phyloP scores from a whole-genome alignment of 2,329 filamentous ascomycete genomes.

The Trichoderma breve region DNA sequence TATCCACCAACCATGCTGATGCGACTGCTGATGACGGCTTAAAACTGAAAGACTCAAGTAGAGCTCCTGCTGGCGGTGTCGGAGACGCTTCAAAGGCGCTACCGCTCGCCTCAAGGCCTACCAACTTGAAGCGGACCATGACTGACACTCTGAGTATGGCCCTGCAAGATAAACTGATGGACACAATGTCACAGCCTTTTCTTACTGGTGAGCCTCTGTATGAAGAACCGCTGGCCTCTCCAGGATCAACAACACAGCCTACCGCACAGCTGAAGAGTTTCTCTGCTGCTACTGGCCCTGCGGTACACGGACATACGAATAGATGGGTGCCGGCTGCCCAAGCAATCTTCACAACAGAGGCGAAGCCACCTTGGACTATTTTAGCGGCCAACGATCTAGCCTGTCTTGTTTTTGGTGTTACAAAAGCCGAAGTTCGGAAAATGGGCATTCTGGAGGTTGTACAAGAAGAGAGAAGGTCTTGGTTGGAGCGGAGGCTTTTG shows the following conservation, averaged over 20 bases:
- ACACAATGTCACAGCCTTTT: slow-evolving; percentile 82
- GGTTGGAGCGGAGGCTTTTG: slow-evolving; percentile 82
- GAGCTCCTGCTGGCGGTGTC: slow-evolving; percentile 57
- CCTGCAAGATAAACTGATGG: slow-evolving; percentile 78
- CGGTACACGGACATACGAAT: slow-evolving; percentile 83
- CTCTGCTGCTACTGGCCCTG: slow-evolving; percentile 51
- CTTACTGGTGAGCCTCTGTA: slow-evolving; percentile 43
- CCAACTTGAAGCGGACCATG: slow-evolving; percentile 77
- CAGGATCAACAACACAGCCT: slow-evolving; percentile 40
- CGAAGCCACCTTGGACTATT: slow-evolving; percentile 89
- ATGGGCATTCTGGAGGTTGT: slow-evolving; percentile 95
- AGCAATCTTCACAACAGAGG: slow-evolving; percentile 96
- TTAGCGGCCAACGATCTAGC: slow-evolving; percentile 94
- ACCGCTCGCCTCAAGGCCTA: slow-evolving; percentile 58
- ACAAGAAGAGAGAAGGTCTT: slow-evolving; percentile 80
- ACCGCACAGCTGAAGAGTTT: slow-evolving; percentile 42
- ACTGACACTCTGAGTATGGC: slow-evolving; percentile 76
- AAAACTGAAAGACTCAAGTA: slow-evolving; percentile 51
- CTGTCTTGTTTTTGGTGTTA: slow-evolving; percentile 97
- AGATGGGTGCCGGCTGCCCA: slow-evolving; percentile 89
- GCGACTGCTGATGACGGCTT: slow-evolving; percentile 36
- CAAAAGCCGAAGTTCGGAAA: slow-evolving; percentile 89
- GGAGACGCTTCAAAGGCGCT: slow-evolving; percentile 51
- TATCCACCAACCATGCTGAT: slow-evolving; percentile 22
- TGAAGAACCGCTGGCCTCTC: slow-evolving; percentile 43